phyloP scores from a whole-genome alignment of 2,329 filamentous ascomycete genomes.

The Thyridium curvatum region DNA sequence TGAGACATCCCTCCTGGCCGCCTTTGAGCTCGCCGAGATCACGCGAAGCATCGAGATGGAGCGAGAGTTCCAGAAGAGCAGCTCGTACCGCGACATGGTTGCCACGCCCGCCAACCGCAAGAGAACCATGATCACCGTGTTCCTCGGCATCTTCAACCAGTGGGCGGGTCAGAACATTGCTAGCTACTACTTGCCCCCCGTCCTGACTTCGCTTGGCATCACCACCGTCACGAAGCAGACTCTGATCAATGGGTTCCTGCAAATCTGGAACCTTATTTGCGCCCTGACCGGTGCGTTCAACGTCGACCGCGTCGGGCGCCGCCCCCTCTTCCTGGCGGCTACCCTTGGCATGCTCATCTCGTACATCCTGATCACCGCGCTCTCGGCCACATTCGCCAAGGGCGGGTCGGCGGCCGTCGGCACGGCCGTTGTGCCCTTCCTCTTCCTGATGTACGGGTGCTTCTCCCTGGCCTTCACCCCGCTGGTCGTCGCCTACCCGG shows the following conservation, averaged over 20 bases:
- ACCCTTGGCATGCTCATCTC: conserved; percentile 8
- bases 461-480: too few relatives aligned
- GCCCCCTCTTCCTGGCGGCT: conserved; percentile 14
- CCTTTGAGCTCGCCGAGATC: conserved; percentile 5
- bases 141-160: conserved; percentile 9
- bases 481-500: too few relatives aligned
- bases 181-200: conserved; percentile 3
- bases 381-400: conserved; percentile 9
- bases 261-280: conserved; percentile 7
- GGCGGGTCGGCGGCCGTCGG: too few relatives aligned
- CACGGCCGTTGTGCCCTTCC: too few relatives aligned
- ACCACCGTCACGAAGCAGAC: conserved; percentile 1
- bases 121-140: conserved; percentile 8
- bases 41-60: conserved; percentile 1
- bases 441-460: too few relatives aligned
- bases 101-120: conserved; percentile 9
- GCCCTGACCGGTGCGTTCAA: conserved; percentile 2
- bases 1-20: conserved; percentile 3
- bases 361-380: conserved; percentile 5
- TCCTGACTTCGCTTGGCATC: conserved; percentile 4
- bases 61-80: background rate
- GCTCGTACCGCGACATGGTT: conserved; percentile 7
- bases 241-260: conserved; percentile 15
- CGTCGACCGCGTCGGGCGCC: conserved; percentile 11
- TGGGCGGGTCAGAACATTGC: conserved; percentile 5